Conservation (phyloP, 129 eudicot species). For the Ambrosia trifida region DNA sequence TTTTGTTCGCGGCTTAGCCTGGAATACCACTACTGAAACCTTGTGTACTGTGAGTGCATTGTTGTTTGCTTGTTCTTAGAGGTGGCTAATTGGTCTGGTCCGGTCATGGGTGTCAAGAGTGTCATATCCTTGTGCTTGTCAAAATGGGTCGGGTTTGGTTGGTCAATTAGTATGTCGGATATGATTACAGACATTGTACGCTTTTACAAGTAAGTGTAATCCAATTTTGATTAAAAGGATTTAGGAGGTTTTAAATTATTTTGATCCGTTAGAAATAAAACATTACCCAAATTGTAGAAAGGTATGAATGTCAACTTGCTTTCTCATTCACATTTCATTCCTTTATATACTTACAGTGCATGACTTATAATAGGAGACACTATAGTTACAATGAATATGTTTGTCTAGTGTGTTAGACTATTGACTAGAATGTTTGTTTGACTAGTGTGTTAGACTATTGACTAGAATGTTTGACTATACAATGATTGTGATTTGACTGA, state of each 20-base stretch:
- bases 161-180: not conserved
- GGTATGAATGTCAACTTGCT: too few relatives aligned
- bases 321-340: too few relatives aligned
- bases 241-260: not conserved
- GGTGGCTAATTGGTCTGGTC: constrained; percentile 11
- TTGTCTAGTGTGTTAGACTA: too few relatives aligned
- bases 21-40: constrained; percentile 71
- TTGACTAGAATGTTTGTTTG: too few relatives aligned
- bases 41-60: constrained; percentile 79
- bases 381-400: too few relatives aligned
- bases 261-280: not conserved
- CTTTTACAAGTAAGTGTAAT: too few relatives aligned
- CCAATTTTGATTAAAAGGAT: not conserved
- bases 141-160: not conserved
- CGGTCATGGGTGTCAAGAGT: not conserved
- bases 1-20: constrained; percentile 85
- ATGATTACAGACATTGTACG: not conserved
- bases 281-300: not conserved
- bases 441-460: too few relatives aligned
- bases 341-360: too few relatives aligned
- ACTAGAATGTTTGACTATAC: too few relatives aligned
- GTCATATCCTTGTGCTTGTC: not conserved
- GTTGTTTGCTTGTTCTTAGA: constrained; percentile 39
- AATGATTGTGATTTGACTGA: too few relatives aligned
- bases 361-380: too few relatives aligned